These are phyloP conservation scores for Talaromyces atroroseus DNA, from an alignment of 2,329 filamentous ascomycete genomes.

Conservation along the genomic window DNA sequence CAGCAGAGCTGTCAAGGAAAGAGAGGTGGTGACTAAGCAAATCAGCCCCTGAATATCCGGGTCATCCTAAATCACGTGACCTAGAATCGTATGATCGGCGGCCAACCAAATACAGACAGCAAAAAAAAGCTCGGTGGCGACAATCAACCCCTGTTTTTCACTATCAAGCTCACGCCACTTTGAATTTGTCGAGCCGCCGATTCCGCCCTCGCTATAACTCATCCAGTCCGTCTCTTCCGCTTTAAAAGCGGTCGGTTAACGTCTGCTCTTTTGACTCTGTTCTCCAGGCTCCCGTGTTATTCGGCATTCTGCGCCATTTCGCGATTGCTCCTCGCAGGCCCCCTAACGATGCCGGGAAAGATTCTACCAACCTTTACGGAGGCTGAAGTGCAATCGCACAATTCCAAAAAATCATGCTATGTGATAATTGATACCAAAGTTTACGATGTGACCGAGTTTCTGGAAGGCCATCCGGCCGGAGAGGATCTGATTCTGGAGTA, in stretches of 20 bases:
- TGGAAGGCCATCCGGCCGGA: constrained; percentile 86
- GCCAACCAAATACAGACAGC: neutral
- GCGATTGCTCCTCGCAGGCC: neutral
- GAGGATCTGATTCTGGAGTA: constrained; percentile 83
- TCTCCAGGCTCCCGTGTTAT: neutral
- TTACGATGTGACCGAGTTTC: constrained; percentile 89
- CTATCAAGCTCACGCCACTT: neutral
- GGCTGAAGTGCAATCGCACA: constrained; percentile 76
- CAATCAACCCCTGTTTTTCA: neutral
- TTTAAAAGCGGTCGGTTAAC: neutral
- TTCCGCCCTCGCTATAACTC: neutral
- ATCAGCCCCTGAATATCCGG: constrained; percentile 4
- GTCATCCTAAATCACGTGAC: constrained; percentile 4
- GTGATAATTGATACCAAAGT: constrained; percentile 86
- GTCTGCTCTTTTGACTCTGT: neutral
- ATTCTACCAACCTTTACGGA: constrained; percentile 77
- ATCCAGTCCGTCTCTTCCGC: neutral
- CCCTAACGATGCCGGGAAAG: constrained; percentile 63
- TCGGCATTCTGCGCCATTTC: neutral
- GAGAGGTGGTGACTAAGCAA: neutral
- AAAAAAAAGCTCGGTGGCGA: neutral
- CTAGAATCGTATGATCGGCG: constrained; percentile 3
- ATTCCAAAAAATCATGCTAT: constrained; percentile 77
- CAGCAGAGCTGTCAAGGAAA: too few species aligned
- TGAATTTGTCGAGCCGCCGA: neutral